A percentile compares a stretch with the other conserved stretches of the same genome.
Evolutionary conservation across 108 stramenopile species (phyloP).

Genomic region (Pelagomonas calceolata): DNA sequence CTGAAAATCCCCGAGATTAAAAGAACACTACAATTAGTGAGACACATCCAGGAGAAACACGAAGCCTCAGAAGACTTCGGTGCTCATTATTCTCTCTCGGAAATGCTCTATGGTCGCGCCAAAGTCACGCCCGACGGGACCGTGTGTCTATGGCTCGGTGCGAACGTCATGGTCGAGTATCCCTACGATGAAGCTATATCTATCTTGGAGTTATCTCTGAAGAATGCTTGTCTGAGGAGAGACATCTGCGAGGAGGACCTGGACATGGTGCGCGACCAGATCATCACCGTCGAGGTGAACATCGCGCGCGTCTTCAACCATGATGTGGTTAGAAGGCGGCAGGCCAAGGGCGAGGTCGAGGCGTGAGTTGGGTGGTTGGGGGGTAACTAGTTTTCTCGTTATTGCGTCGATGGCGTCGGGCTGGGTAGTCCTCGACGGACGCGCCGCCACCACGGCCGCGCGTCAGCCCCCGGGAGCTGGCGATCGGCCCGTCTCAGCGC

Average conservation of each 20-base stretch:
- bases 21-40: constrained; percentile 63
- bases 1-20: constrained; percentile 71
- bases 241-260: constrained; percentile 57
- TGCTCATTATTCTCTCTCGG: constrained; percentile 80
- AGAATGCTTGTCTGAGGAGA: constrained; percentile 11
- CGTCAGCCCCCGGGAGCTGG: too few relatives aligned
- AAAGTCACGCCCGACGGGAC: constrained; percentile 60
- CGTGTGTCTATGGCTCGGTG: constrained; percentile 96
- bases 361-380: too few relatives aligned
- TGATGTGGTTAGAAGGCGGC: too few relatives aligned
- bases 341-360: too few relatives aligned
- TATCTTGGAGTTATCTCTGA: constrained; percentile 24
- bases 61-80: constrained; percentile 48
- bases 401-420: too few relatives aligned
- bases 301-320: constrained; percentile 92
- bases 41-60: constrained; percentile 52
- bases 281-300: constrained; percentile 92
- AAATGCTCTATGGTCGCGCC: constrained; percentile 88
- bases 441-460: too few relatives aligned
- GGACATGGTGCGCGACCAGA: constrained; percentile 82
- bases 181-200: constrained; percentile 87
- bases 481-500: too few relatives aligned
- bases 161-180: constrained; percentile 98
- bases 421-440: too few relatives aligned
- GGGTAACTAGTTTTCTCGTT: too few relatives aligned